Conservation (phyloP, 2,329 filamentous ascomycete genomes). For the Penicillium polonicum region DNA sequence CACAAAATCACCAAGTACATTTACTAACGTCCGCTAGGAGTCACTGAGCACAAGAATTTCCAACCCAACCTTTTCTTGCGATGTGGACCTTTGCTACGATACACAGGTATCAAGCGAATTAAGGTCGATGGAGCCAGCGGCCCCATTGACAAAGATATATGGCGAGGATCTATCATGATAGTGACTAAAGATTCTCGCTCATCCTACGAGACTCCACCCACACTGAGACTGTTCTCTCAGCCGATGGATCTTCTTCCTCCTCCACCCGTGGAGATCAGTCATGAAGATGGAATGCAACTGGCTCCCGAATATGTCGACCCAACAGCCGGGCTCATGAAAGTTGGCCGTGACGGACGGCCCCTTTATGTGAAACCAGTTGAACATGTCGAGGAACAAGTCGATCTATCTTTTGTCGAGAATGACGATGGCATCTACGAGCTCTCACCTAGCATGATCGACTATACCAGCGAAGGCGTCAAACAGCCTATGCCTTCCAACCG, state of each 20-base stretch:
- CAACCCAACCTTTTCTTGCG: constrained; percentile 80
- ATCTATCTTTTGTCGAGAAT: constrained; percentile 76
- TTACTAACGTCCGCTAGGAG: constrained; percentile 39
- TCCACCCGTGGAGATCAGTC: constrained; percentile 67
- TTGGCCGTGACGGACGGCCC: constrained; percentile 80
- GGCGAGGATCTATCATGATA: constrained; percentile 94
- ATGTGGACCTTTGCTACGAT: constrained; percentile 86
- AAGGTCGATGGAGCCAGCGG: constrained; percentile 35
- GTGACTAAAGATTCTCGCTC: constrained; percentile 84
- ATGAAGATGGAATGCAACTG: constrained; percentile 58
- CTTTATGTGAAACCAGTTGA: constrained; percentile 89
- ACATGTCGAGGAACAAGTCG: constrained; percentile 72
- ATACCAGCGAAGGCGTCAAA: constrained; percentile 38
- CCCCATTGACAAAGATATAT: constrained; percentile 67
- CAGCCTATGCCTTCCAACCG: constrained; percentile 51
- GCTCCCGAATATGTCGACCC: constrained; percentile 83
- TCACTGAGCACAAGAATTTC: constrained; percentile 62
- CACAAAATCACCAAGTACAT: background rate
- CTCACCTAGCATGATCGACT: constrained; percentile 48
- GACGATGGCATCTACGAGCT: constrained; percentile 81
- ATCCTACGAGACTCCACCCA: constrained; percentile 75
- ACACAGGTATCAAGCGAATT: constrained; percentile 73
- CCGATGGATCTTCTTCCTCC: constrained; percentile 78
- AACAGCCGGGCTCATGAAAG: constrained; percentile 79
- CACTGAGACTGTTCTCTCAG: constrained; percentile 80